These are phyloP conservation scores for Rutstroemia sydowiana DNA, from an alignment of 2,329 filamentous ascomycete species.

Conservation along the genomic window DNA sequence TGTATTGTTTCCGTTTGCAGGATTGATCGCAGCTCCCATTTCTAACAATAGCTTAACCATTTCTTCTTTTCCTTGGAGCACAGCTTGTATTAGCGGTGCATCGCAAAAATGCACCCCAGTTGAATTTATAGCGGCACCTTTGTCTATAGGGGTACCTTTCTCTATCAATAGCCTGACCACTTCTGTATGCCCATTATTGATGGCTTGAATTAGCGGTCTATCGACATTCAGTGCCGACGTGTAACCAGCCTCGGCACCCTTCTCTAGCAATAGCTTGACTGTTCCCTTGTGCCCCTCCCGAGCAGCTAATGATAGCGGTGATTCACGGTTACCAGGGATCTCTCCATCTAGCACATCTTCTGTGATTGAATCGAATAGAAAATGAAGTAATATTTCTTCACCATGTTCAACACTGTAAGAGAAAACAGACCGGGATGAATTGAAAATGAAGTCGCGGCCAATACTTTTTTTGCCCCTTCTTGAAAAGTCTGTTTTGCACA, in stretches of 20 bases:
- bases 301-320: conserved; percentile 10
- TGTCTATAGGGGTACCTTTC: not conserved
- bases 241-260: not conserved
- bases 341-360: not conserved
- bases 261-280: not conserved
- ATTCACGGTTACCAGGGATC: not conserved
- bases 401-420: conserved; percentile 9
- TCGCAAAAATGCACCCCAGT: conserved; percentile 5
- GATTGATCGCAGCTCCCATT: too few relatives aligned
- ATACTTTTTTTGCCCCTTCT: conserved; percentile 3
- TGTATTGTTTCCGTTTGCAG: too few relatives aligned
- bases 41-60: conserved; percentile 13
- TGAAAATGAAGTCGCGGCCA: conserved; percentile 13
- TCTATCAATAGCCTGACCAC: conserved; percentile 18
- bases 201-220: conserved; percentile 1
- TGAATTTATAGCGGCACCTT: not conserved
- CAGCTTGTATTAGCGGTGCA: not conserved
- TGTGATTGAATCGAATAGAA: not conserved
- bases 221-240: too few relatives aligned
- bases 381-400: conserved; percentile 6
- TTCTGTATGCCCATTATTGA: not conserved
- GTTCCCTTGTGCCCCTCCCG: conserved; percentile 9
- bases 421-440: not conserved
- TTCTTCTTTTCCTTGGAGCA: not conserved
- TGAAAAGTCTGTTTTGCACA: conserved; percentile 10